A percentile compares a stretch with the other conserved stretches of the same genome.
Evolutionary conservation across 306 rosid genomes (phyloP).

Genomic region (Rosa lucieae): DNA sequence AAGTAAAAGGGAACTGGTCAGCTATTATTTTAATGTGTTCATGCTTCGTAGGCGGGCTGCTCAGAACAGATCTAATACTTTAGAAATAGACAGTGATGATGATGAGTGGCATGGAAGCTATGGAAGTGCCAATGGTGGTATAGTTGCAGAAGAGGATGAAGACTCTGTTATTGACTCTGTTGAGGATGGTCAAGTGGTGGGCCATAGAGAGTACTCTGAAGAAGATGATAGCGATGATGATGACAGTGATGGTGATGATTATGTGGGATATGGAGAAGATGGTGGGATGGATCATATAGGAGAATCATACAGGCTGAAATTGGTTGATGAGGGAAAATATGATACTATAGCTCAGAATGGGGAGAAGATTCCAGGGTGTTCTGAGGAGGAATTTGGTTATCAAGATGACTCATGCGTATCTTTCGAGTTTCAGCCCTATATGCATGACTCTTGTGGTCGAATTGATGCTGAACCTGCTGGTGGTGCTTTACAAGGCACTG

Average conservation of each 20-base stretch:
- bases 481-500: constrained; percentile 28
- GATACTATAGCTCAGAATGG: constrained; percentile 12
- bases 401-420: constrained; percentile 52
- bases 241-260: constrained; percentile 11
- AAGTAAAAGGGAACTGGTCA: constrained; percentile 44
- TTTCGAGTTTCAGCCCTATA: constrained; percentile 32
- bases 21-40: constrained; percentile 56
- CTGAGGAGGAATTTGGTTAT: constrained; percentile 15
- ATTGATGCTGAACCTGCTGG: constrained; percentile 22
- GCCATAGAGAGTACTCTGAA: constrained; percentile 34
- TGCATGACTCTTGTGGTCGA: constrained; percentile 25
- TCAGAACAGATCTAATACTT: constrained; percentile 45
- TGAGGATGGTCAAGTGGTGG: constrained; percentile 21
- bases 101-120: constrained; percentile 51
- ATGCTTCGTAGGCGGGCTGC: constrained; percentile 50
- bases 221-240: constrained; percentile 37
- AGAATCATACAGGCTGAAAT: constrained; percentile 14
- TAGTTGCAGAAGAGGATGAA: constrained; percentile 43
- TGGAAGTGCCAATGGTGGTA: constrained; percentile 18
- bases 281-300: constrained; percentile 18
- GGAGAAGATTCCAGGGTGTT: constrained; percentile 27
- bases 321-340: constrained; percentile 21
- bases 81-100: constrained; percentile 57
- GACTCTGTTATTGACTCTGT: constrained; percentile 54
- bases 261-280: constrained; percentile 23